Percentiles rank a stretch among this genome's conserved stretches.
These are phyloP conservation scores for Hibiscus trionum DNA, from an alignment of 345 rosid genomes.

Conservation along the genomic window DNA sequence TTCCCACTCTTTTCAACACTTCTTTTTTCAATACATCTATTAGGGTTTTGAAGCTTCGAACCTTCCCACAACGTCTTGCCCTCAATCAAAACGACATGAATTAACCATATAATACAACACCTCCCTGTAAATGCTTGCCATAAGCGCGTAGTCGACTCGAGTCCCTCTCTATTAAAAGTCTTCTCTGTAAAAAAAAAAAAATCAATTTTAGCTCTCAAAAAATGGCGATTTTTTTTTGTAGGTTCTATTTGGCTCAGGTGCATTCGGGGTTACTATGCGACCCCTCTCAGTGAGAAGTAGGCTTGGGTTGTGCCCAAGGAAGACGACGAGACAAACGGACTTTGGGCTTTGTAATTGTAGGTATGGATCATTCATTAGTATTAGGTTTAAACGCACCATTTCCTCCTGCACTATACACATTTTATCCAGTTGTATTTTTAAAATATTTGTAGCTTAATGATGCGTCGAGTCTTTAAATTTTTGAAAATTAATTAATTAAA, in stretches of 20 bases:
- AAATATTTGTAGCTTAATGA: no score
- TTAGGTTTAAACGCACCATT: no score
- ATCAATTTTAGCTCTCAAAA: not conserved
- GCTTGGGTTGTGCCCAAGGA: constrained; percentile 13
- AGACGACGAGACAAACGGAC: constrained; percentile 8
- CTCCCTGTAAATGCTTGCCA: constrained; percentile 23
- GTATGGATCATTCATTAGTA: not conserved
- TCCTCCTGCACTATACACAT: no score
- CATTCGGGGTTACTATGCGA: constrained; percentile 2
- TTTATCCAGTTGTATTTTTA: no score
- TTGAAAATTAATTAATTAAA: no score
- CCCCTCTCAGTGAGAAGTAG: constrained; percentile 2
- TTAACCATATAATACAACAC: constrained; percentile 20
- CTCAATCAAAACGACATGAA: constrained; percentile 25
- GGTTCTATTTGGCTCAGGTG: not conserved
- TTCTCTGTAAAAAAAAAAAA: not conserved
- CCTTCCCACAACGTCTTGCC: not conserved
- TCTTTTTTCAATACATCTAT: constrained; percentile 23
- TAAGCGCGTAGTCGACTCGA: constrained; percentile 5
- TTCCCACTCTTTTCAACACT: constrained; percentile 12
- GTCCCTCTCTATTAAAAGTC: constrained; percentile 6
- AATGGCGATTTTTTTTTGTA: constrained; percentile 1
- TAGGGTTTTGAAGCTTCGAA: constrained; percentile 43
- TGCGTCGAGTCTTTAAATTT: no score
- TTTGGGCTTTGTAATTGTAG: not conserved